phyloP scores from a whole-genome alignment of 805 yeast genomes.

The Lipomyces anomalus region DNA sequence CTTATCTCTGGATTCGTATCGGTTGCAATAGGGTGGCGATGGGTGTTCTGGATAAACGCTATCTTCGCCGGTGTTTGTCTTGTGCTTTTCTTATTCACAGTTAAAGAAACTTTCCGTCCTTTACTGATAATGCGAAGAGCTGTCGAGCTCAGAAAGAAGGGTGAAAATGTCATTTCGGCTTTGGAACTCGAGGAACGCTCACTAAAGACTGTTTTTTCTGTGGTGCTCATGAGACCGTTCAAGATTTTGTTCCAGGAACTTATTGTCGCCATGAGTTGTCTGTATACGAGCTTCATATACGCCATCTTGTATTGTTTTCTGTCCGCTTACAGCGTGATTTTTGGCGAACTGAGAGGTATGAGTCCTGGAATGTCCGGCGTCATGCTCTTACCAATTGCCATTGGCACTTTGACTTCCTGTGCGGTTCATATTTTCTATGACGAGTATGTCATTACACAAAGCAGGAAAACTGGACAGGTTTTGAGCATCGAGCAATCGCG shows the following conservation, averaged over 20 bases:
- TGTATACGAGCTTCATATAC: conserved; percentile 55
- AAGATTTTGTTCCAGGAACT: conserved; percentile 43
- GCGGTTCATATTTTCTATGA: conserved; percentile 20
- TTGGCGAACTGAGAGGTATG: conserved; percentile 52
- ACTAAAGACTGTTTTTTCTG: conserved; percentile 39
- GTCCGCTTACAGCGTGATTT: conserved; percentile 56
- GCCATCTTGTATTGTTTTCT: conserved; percentile 61
- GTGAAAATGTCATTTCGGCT: conserved; percentile 45
- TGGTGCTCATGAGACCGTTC: conserved; percentile 49
- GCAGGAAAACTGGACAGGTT: conserved; percentile 41
- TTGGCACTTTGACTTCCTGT: conserved; percentile 48
- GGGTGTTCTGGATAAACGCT: conserved; percentile 64
- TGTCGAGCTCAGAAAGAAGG: conserved; percentile 50
- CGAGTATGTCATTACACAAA: too few species aligned
- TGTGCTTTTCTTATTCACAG: conserved; percentile 28
- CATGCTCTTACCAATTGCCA: conserved; percentile 45
- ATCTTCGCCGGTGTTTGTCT: conserved; percentile 50
- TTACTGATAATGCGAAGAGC: conserved; percentile 54
- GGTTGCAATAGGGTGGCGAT: conserved; percentile 55
- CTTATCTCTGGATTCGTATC: conserved; percentile 48
- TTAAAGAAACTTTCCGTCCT: conserved; percentile 62
- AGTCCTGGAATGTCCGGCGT: conserved; percentile 50
- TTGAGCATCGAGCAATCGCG: conserved; percentile 52
- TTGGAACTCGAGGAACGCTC: conserved; percentile 44
- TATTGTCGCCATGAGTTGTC: conserved; percentile 50